Base-by-base conservation (phyloP, 305 asterid genomes). In the Solanum hybrid region DNA sequence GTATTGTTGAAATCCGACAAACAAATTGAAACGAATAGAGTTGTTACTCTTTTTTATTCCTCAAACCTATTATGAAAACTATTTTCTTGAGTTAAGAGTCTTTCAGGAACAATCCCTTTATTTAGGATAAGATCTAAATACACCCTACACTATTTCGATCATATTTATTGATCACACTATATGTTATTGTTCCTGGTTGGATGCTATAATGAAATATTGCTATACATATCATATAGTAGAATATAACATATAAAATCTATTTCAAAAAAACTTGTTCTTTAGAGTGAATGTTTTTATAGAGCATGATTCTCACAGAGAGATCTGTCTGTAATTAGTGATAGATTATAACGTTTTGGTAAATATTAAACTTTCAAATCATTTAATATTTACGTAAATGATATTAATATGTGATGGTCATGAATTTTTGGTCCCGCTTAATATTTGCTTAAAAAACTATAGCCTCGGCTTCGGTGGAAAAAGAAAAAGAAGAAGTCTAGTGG, bases 101-200 rank as follows among this genome's bases (percentile, higher is more conserved):
- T 57, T 57, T 57, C 24, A 20, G 2, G 11, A 57, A 20, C 69
- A 12, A 42, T 0, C 3, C 14, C 0, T 4, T 13, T 42, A 42
- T 42, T 0, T 13, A 42, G 6, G 11, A 6, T 57, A 57, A 57
- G 9, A 6, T 20, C 10, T 57, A 1, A 22, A 57, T 7, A 57
- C 11, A 20, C 2, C 69, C 11, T 0, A 16, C 24, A 6, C 69
- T 16, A 3, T 5, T 1, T 0, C 0, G 69, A 57, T 3, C 5
- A 0, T 18, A 57, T 57, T 57, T 57, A 20, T 57, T 20, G 67
- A 51, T 5, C 8, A 46, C 64, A 13, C 3, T 46, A 14, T 6
- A 57, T 20, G 2, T 57, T 57, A 57, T 57, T 3, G 11, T 61
- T 18, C 1, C 1, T 7, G 11, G n/a, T 51, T 51, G 67, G 22